Evolutionary conservation across 2,329 filamentous ascomycete genomes (phyloP).

Genomic region (Cytospora mali): DNA sequence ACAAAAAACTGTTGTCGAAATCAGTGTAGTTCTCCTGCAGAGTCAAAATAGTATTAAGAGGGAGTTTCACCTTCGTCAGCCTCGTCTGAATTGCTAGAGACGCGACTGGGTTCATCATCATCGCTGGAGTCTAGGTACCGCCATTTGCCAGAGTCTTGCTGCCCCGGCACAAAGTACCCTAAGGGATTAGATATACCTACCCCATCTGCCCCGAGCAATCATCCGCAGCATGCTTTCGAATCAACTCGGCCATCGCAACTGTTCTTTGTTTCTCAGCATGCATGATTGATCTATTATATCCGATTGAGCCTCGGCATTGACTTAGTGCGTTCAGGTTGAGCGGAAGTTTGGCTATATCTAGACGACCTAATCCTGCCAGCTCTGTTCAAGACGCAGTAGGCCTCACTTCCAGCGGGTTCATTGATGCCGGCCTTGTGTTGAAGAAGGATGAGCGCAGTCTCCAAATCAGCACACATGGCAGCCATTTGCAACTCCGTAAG

Average conservation of each 20-base stretch:
- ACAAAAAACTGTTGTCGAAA: too few species aligned
- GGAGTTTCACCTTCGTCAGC: too few species aligned
- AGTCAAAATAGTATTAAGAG: too few species aligned
- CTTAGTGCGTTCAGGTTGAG: slow-evolving; percentile 4
- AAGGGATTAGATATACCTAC: neutral
- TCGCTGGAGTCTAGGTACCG: neutral
- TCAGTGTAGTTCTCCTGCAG: too few species aligned
- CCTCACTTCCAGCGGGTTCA: neutral
- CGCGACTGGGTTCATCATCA: too few species aligned
- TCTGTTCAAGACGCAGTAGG: neutral
- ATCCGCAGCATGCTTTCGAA: neutral
- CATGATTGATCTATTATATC: neutral
- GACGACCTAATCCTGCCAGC: neutral
- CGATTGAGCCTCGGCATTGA: neutral
- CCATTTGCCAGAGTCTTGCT: neutral
- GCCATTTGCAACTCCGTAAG: neutral
- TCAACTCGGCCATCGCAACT: neutral
- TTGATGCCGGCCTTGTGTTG: neutral
- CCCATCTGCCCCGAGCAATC: neutral
- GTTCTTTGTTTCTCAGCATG: neutral
- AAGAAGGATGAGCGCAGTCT: neutral
- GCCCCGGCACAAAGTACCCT: neutral
- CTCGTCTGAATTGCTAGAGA: too few species aligned
- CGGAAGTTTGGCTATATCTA: slow-evolving; percentile 5
- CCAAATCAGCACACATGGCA: neutral